Evolutionary conservation across 148 eudicot species (phyloP), one percentile per base, ranked within the genome.

Genomic region (Oxyria digyna): DNA sequence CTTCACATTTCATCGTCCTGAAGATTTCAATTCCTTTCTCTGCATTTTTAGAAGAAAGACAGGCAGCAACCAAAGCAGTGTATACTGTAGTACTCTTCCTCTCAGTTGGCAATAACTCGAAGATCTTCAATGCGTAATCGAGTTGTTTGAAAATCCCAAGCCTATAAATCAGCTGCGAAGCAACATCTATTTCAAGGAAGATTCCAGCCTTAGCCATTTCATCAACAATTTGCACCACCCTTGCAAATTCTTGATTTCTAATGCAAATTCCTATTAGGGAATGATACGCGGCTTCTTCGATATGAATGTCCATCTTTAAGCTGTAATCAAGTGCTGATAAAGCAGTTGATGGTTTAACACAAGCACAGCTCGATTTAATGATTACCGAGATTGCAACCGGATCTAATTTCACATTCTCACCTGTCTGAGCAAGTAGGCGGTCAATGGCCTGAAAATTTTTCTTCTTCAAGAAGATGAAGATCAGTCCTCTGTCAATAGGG

Each of bases 11-110:
- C 91, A 91, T 88, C 27, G 69, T 32, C 49, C 67, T 48, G 49
- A 83, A 85, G 18, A 75, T 76, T 74, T 82, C 78, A 27, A 85
- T 78, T 26, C 88, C 97, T 79, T 85, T 81, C 15, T 77, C 74
- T 11, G 80, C 76, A 57, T 86, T 70, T 72, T 86, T 82, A 21
- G 79, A 85, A 37, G 79, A 72, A 69, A 91, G 87, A 69, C 77
- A 88, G 23, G 91, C 87, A 46, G 68, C 72, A 26, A 91, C 78
- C 37, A 86, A 74, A 42, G 97, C 87, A 52, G 88, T 86, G 68
- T 83, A 86, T 32, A 76, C 71, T 35, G 82, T 73, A 46, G 80
- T 74, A 71, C 66, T 76, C 83, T 83, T 84, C 69, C 69, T 73
- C 68, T 83, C 76, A 70, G 74, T 82, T 38, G 87, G 84, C 71